Percentiles rank a stretch among this genome's conserved stretches.
phyloP scores from a whole-genome alignment of 2,329 filamentous ascomycete genomes.

The Sodiomyces alkalinus region DNA sequence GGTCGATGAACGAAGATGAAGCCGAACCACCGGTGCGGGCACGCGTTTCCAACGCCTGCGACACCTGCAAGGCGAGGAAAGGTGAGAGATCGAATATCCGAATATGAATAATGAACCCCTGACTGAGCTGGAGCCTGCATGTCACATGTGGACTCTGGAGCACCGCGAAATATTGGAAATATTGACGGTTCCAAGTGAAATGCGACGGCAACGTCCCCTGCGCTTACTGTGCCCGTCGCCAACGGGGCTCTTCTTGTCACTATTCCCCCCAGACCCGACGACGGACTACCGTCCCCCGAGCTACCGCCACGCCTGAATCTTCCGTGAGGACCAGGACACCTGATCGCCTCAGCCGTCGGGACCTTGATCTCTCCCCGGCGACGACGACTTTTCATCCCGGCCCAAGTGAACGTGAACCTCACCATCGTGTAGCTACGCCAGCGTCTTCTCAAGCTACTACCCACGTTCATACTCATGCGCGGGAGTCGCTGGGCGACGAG shows the following conservation, averaged over 20 bases:
- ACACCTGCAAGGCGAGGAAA: constrained; percentile 38
- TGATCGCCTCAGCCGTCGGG: not conserved
- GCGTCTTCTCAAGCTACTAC: no score
- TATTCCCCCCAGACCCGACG: constrained; percentile 31
- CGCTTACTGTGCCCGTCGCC: constrained; percentile 29
- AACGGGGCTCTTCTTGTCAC: constrained; percentile 26
- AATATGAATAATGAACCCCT: not conserved
- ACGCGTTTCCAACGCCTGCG: constrained; percentile 37
- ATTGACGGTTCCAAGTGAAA: constrained; percentile 21
- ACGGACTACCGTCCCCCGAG: constrained; percentile 5
- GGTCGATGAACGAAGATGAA: constrained; percentile 6
- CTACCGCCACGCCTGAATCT: constrained; percentile 1
- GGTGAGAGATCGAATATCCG: constrained; percentile 7
- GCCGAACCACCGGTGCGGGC: constrained; percentile 10
- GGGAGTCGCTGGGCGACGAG: constrained; percentile 31
- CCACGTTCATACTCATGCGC: no score
- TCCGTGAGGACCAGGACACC: not conserved
- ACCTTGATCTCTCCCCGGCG: constrained; percentile 3
- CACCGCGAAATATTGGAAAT: no score
- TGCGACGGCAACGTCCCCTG: constrained; percentile 39
- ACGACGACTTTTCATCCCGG: constrained; percentile 1
- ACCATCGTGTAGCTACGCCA: no score
- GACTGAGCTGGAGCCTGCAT: no score
- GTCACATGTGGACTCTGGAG: no score
- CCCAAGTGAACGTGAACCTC: no score